Evolutionary conservation across 2,329 filamentous ascomycete species (phyloP), one percentile per base, ranked within the genome.

Genomic region (Herpotrichia juniperi): DNA sequence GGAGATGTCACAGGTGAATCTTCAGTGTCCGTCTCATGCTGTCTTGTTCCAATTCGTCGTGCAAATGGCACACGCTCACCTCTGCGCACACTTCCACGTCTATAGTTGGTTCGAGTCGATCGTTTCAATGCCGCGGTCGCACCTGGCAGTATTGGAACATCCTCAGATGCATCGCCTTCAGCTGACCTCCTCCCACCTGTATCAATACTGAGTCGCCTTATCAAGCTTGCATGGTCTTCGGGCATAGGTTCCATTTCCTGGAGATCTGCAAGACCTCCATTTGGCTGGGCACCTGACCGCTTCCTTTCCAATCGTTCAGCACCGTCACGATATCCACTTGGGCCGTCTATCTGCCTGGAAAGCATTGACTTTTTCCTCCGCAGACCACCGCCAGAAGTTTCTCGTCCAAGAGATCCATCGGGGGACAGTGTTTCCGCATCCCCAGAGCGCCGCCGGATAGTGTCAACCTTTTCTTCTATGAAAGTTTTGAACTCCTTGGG

Each of bases 401-500:
- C 74, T 74, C 81, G 73, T 56, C 85, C 78, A 66, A 84, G 55
- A 19, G 58, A 51, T 61, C 81, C 76, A 57, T 88, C 82, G 5
- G 82, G 76, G 25, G 86, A 84, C 42, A 92, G 76, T 81, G 81
- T 57, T 81, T 87, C 61, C 87, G 72, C 64, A 42, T 75, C 91
- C 21, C 88, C 88, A 1, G 93, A 96, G 63, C 90, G 85, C 60
- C 93, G 83, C 71, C 91, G 88, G 63, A 97, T 96, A 30, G 90
- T 88, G 62, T 96, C 90, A 11, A 97, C 91, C 67, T 93, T 87
- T 57, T 93, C 96, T 67, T 99, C 93, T 2, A 99, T 83, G 62
- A 97, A 99, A 1, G 89, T 93, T 74, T 96, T 97, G 80, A 97
- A 99, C 63, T 97, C 94, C 68, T 90, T 92, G 1, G 94, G 94